A percentile compares a stretch with the other conserved stretches of the same genome.
Evolutionary conservation across 768 basidiomycete species (phyloP).

Genomic region (Austroboletus festivus): DNA sequence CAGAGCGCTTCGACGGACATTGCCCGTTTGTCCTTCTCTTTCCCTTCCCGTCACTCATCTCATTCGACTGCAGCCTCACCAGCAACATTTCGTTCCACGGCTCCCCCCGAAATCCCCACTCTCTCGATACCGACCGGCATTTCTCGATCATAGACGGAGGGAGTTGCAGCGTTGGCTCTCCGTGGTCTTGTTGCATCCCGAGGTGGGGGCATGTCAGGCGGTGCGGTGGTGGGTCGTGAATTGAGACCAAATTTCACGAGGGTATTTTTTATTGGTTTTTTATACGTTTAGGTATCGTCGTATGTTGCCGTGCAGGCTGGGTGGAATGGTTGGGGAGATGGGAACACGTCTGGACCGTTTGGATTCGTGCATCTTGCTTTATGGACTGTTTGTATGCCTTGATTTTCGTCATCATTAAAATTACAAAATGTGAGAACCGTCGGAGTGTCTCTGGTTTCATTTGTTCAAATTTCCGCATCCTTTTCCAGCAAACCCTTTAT

Average conservation of each 20-base stretch:
- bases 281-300: no score
- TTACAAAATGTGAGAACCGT: no score
- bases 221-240: conserved; percentile 63
- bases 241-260: no score
- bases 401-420: no score
- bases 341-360: no score
- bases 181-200: conserved; percentile 62
- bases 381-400: no score
- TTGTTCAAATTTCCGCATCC: no score
- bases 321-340: no score
- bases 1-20: conserved; percentile 41
- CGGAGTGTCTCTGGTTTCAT: no score
- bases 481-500: no score
- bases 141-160: conserved; percentile 61
- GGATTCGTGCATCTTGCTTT: no score
- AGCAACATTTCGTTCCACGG: conserved; percentile 47
- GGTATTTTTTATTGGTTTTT: conserved; percentile 11
- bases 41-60: neutral
- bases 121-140: conserved; percentile 62
- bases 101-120: conserved; percentile 71
- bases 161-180: conserved; percentile 67
- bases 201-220: conserved; percentile 59
- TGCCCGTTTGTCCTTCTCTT: conserved; percentile 43
- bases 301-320: no score
- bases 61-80: conserved; percentile 35